Evolutionary conservation across 768 basidiomycete genomes (phyloP).

Genomic region (Mycena sanguinolenta): DNA sequence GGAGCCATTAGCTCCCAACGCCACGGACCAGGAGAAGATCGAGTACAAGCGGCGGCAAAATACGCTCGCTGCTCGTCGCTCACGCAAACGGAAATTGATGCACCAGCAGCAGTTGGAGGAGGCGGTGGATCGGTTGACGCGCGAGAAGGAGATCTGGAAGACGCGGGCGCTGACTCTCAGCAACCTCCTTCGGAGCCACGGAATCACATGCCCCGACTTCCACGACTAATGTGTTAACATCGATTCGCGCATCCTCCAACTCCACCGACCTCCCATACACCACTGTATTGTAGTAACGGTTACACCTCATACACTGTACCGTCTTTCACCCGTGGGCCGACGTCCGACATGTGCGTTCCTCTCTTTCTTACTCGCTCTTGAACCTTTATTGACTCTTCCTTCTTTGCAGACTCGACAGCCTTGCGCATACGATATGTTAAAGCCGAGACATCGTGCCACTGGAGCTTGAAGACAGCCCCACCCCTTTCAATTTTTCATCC

Average conservation of each 20-base stretch:
- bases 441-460: constrained; percentile 32
- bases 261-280: constrained; percentile 15
- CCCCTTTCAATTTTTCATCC: constrained; percentile 1
- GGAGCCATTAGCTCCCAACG: constrained; percentile 42
- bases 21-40: constrained; percentile 68
- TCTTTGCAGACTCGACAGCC: constrained; percentile 30
- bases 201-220: constrained; percentile 58
- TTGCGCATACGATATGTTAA: constrained; percentile 39
- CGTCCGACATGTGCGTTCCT: constrained; percentile 39
- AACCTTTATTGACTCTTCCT: constrained; percentile 15
- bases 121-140: constrained; percentile 56
- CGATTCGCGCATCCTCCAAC: not conserved
- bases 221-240: constrained; percentile 41
- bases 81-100: constrained; percentile 74
- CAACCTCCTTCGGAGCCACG: constrained; percentile 62
- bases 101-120: constrained; percentile 70
- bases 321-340: constrained; percentile 32
- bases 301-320: constrained; percentile 28
- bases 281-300: constrained; percentile 29
- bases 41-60: constrained; percentile 78
- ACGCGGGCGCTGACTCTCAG: constrained; percentile 53
- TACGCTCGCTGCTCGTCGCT: constrained; percentile 78
- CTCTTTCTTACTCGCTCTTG: not conserved
- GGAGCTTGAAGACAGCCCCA: constrained; percentile 20
- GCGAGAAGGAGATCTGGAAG: constrained; percentile 68